Percentiles rank a stretch among this genome's conserved stretches.
phyloP scores from a whole-genome alignment of 768 basidiomycete genomes.

The Tricholomella constricta region DNA sequence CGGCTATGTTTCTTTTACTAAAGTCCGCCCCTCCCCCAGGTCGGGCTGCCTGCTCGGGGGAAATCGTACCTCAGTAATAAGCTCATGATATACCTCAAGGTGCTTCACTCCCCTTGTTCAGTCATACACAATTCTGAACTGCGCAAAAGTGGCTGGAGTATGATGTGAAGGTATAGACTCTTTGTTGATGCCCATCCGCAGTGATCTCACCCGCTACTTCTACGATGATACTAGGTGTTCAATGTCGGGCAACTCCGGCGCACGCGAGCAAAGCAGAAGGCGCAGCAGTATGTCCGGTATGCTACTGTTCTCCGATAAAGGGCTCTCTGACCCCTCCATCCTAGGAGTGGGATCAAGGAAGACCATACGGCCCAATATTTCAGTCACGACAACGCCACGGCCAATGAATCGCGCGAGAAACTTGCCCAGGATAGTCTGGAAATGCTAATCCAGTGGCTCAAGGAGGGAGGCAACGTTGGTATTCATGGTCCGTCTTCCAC shows the following conservation, averaged over 20 bases:
- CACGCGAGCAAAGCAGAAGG: constrained; percentile 78
- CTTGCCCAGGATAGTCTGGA: constrained; percentile 92
- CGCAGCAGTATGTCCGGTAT: constrained; percentile 57
- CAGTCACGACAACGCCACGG: constrained; percentile 81
- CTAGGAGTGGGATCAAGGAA: constrained; percentile 79
- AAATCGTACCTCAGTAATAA: constrained; percentile 99
- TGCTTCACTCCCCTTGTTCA: constrained; percentile 33
- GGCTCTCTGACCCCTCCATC: constrained; percentile 1
- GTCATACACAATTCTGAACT: constrained; percentile 12
- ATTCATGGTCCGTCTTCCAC: constrained; percentile 76
- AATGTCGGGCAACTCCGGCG: constrained; percentile 95
- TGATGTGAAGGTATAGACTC: constrained; percentile 74
- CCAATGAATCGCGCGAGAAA: constrained; percentile 72
- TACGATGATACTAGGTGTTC: constrained; percentile 68
- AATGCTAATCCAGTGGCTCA: constrained; percentile 93
- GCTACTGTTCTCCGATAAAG: not conserved
- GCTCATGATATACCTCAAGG: constrained; percentile 93
- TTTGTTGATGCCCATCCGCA: not conserved
- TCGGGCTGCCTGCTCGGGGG: constrained; percentile 95
- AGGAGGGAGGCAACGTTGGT: constrained; percentile 93
- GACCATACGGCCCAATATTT: constrained; percentile 93
- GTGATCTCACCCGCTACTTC: not conserved
- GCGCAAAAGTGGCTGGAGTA: constrained; percentile 91
- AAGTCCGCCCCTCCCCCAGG: constrained; percentile 44
- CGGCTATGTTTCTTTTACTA: not conserved